A percentile compares a stretch with the other conserved stretches of the same genome.
phyloP scores from a whole-genome alignment of 768 basidiomycete genomes.

The Suillus occidentalis region DNA sequence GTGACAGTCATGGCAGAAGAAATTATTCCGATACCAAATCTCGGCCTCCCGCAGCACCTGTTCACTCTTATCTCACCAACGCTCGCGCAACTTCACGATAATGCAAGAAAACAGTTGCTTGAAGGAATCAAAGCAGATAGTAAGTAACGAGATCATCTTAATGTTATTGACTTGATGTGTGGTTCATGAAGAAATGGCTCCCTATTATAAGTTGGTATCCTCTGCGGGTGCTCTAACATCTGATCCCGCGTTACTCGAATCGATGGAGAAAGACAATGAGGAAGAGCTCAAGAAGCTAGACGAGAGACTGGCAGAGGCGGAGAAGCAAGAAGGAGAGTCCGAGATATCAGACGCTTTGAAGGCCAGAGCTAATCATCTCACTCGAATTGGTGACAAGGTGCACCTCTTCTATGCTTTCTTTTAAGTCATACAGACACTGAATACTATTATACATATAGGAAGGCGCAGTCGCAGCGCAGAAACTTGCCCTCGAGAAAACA shows the following conservation, averaged over 20 bases:
- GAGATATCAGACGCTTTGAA: slow-evolving; percentile 89
- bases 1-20: slow-evolving; percentile 72
- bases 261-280: slow-evolving; percentile 60
- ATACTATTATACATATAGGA: slow-evolving; percentile 48
- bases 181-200: slow-evolving; percentile 72
- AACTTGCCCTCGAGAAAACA: slow-evolving; percentile 85
- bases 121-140: slow-evolving; percentile 80
- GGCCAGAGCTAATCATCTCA: slow-evolving; percentile 81
- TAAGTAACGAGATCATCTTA: slow-evolving; percentile 37
- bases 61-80: slow-evolving; percentile 69
- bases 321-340: slow-evolving; percentile 89
- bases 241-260: slow-evolving; percentile 30
- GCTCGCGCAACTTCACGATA: slow-evolving; percentile 62
- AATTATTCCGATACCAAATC: slow-evolving; percentile 85
- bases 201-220: slow-evolving; percentile 69
- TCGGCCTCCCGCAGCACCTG: slow-evolving; percentile 74
- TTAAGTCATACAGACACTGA: neutral
- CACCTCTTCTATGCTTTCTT: neutral
- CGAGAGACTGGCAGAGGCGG: slow-evolving; percentile 77
- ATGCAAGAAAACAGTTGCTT: slow-evolving; percentile 63
- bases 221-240: slow-evolving; percentile 47
- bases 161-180: slow-evolving; percentile 6
- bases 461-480: slow-evolving; percentile 75
- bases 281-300: slow-evolving; percentile 75
- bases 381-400: slow-evolving; percentile 83